Conservation (phyloP, 169 alveolate species). For the Cryptosporidium meleagridis region DNA sequence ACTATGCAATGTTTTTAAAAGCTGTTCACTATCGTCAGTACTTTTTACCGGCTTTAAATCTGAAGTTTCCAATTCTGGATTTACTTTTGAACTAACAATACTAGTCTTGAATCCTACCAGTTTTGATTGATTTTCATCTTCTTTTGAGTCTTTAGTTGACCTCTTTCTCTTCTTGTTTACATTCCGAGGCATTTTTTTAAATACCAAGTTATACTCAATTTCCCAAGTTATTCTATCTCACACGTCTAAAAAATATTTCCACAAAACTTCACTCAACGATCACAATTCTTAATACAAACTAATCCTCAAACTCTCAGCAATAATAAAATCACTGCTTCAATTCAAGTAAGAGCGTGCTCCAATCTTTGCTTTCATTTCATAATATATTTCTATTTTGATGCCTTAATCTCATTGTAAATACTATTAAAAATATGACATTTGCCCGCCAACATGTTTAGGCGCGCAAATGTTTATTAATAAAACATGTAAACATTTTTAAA, state of each 20-base stretch:
- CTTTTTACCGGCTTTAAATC: background rate
- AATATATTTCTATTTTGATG: too few species aligned
- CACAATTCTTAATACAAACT: background rate
- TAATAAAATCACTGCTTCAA: too few species aligned
- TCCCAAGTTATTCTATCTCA: background rate
- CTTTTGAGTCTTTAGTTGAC: background rate
- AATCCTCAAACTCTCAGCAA: too few species aligned
- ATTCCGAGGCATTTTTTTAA: background rate
- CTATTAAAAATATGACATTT: background rate
- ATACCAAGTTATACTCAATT: background rate
- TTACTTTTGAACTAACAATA: background rate
- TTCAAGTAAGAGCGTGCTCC: background rate
- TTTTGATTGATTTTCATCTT: constrained; percentile 10
- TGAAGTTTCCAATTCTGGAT: background rate
- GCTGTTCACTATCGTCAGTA: background rate
- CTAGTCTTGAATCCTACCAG: constrained; percentile 21
- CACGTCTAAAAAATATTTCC: background rate
- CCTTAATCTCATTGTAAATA: too few species aligned
- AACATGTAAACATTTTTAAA: background rate
- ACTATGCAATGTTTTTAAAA: background rate
- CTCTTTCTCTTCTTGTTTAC: background rate
- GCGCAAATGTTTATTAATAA: background rate
- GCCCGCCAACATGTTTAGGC: background rate
- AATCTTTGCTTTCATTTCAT: background rate
- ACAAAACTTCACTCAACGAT: background rate